These are phyloP conservation scores for Canariomyces notabilis DNA, from an alignment of 2,329 filamentous ascomycete species.

Conservation along the genomic window DNA sequence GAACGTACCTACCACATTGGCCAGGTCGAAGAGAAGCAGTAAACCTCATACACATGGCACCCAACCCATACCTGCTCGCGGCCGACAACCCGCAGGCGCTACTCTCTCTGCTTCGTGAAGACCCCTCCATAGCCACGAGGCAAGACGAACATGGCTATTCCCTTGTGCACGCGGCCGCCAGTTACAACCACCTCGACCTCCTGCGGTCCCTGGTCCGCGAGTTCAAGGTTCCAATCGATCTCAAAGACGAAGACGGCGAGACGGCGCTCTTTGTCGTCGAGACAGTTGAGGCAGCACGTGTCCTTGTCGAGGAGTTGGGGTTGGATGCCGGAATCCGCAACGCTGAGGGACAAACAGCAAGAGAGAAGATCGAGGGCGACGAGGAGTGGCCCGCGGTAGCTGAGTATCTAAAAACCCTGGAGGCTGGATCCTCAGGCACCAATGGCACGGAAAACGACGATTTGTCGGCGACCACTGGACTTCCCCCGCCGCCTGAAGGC, in stretches of 20 bases:
- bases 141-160: constrained; percentile 95
- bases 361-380: constrained; percentile 74
- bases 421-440: constrained; percentile 13
- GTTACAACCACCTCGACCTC: constrained; percentile 82
- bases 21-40: too few relatives aligned
- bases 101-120: constrained; percentile 65
- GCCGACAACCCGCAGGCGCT: constrained; percentile 75
- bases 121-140: constrained; percentile 68
- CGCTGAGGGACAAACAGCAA: constrained; percentile 70
- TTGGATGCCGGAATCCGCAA: constrained; percentile 63
- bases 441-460: constrained; percentile 30
- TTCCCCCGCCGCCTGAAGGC: constrained; percentile 67
- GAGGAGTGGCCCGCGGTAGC: constrained; percentile 72
- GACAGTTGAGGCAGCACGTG: constrained; percentile 68
- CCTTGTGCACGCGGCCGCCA: constrained; percentile 85
- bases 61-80: constrained; percentile 69
- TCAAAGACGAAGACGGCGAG: constrained; percentile 86
- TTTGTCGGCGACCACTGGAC: constrained; percentile 32
- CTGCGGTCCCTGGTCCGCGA: constrained; percentile 70
- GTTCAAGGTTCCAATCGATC: constrained; percentile 71
- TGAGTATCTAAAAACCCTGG: constrained; percentile 55
- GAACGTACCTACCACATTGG: not conserved
- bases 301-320: constrained; percentile 76
- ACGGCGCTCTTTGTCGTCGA: constrained; percentile 94
- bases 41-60: constrained; percentile 36